Evolutionary conservation across 441 rosid species (phyloP), one percentile per base, ranked within the genome.

Genomic region (Kokia cookei): DNA sequence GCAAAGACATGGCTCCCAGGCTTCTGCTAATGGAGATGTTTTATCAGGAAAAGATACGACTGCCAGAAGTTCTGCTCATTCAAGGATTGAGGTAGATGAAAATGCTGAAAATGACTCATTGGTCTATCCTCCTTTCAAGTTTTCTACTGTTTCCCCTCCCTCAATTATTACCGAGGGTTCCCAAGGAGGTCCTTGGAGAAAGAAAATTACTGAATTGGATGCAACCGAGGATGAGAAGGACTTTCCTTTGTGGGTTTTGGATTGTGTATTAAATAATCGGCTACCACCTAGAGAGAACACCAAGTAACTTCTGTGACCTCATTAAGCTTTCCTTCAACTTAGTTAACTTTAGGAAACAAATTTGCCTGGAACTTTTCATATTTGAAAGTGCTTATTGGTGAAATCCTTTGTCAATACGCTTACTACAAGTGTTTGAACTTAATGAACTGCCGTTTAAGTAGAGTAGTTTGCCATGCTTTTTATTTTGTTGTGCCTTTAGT

Each of bases 171-270:
- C 99, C 0, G 99, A 97, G 85, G 99, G 99, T 65, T 87, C 98
- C 81, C 97, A 93, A 76, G 99, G 99, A 54, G 97, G 95, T 62
- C 93, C 92, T 10, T 97, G 99, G 99, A 93, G 99, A 84, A 97
- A 93, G 86, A 94, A 90, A 82, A 88, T 89, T 76, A 90, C 96
- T 15, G 98, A 93, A 78, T 87, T 93, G 69, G 92, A 91, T 75
- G 99, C 98, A 84, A 89, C 91, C 19, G 99, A 97, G 82, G 97
- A 97, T 78, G 99, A 97, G 26, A 97, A 97, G 77, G 98, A 93
- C 80, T 85, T 97, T 57, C 99, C 99, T 58, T 84, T 86, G 90
- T 97, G 99, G 99, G 87, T 94, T 81, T 80, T 94, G 75, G 99
- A 97, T 58, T 96, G 98, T 73, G 83, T 94, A 71, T 79, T 97